Percentiles rank a stretch among this genome's conserved stretches.
Conservation (phyloP, 768 basidiomycete species). For the Ramaria sp. region DNA sequence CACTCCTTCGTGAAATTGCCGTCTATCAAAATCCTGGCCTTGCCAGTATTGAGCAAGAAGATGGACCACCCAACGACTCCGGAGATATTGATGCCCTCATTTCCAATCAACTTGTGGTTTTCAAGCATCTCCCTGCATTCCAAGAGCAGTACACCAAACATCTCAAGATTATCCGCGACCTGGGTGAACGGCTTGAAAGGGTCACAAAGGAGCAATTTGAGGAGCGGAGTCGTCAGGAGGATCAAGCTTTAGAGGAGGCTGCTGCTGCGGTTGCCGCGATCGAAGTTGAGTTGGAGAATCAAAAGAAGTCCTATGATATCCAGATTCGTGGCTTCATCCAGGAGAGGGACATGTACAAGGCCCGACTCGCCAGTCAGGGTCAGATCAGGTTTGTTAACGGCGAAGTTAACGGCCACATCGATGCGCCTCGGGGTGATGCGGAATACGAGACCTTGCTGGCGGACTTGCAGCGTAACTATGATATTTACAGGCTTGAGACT, state of each 20-base stretch:
- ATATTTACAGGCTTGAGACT: slow-evolving; percentile 71
- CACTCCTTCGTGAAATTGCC: slow-evolving; percentile 66
- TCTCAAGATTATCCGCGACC: slow-evolving; percentile 69
- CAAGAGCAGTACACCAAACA: slow-evolving; percentile 90
- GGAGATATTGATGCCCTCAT: slow-evolving; percentile 71
- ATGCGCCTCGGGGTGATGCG: slow-evolving; percentile 26
- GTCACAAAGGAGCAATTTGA: slow-evolving; percentile 72
- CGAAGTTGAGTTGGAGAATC: slow-evolving; percentile 64
- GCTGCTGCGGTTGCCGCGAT: slow-evolving; percentile 77
- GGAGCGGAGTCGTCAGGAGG: slow-evolving; percentile 41
- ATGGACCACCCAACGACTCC: slow-evolving; percentile 31
- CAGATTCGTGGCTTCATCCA: slow-evolving; percentile 73
- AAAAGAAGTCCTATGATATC: slow-evolving; percentile 59
- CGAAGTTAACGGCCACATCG: slow-evolving; percentile 19
- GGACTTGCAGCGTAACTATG: slow-evolving; percentile 71
- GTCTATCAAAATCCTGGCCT: slow-evolving; percentile 78
- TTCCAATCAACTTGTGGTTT: slow-evolving; percentile 79
- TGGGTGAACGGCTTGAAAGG: slow-evolving; percentile 76
- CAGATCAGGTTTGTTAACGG: slow-evolving; percentile 24
- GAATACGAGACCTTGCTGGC: slow-evolving; percentile 43
- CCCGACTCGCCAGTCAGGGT: slow-evolving; percentile 53
- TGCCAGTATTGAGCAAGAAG: slow-evolving; percentile 50
- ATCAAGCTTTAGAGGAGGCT: slow-evolving; percentile 74
- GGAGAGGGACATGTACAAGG: slow-evolving; percentile 78
- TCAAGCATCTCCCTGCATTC: slow-evolving; percentile 66